Conservation (phyloP, 257 asterid genomes). For the Haberlea rhodopensis region DNA sequence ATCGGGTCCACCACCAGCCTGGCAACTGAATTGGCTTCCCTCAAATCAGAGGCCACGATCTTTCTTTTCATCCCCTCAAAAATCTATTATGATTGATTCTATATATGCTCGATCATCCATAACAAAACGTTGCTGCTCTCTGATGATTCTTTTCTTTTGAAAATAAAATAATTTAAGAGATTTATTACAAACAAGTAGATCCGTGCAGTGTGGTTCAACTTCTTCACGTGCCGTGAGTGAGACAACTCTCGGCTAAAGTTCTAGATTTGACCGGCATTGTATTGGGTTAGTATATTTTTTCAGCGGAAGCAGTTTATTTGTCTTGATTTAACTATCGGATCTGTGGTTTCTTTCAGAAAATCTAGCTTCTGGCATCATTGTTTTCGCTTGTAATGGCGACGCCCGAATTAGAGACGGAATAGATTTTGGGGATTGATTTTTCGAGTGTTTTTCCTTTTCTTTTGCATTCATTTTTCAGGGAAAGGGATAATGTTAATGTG, state of each 20-base stretch:
- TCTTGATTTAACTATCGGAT: background rate
- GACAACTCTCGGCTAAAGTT: background rate
- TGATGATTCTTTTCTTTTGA: background rate
- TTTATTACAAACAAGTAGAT: background rate
- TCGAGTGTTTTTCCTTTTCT: too few relatives aligned
- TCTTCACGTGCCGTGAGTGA: background rate
- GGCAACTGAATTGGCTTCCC: background rate
- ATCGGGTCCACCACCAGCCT: too few relatives aligned
- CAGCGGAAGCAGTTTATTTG: too few relatives aligned
- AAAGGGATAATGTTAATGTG: background rate
- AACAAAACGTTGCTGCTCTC: too few relatives aligned
- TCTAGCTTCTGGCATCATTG: background rate
- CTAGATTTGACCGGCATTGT: background rate
- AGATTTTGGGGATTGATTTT: too few relatives aligned
- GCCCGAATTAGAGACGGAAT: too few relatives aligned
- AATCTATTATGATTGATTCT: too few relatives aligned
- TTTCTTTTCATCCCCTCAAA: too few relatives aligned
- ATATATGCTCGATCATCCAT: too few relatives aligned
- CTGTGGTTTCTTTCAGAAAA: background rate
- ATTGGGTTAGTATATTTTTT: background rate
- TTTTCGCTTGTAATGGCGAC: too few relatives aligned
- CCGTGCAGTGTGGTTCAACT: background rate
- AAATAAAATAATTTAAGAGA: too few relatives aligned
- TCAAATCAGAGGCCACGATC: background rate
- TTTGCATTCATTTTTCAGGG: too few relatives aligned